A percentile compares a stretch with the other conserved stretches of the same genome.
phyloP scores from a whole-genome alignment of 257 asterid species.

The Plantago ovata region DNA sequence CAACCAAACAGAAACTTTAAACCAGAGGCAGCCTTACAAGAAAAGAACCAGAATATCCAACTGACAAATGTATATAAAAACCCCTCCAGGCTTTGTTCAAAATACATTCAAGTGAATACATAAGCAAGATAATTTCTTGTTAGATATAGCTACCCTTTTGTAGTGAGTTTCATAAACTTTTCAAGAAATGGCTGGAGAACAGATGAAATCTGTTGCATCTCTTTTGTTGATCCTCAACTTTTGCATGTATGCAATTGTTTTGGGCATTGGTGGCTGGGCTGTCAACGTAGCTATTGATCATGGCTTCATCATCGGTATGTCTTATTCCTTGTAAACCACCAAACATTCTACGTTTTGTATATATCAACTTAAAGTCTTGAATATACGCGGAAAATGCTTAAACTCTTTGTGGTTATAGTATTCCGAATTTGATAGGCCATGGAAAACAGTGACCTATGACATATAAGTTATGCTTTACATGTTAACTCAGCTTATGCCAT shows the following conservation, averaged over 20 bases:
- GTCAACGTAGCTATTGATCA: conserved; percentile 68
- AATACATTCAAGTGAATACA: background rate
- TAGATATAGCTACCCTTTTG: background rate
- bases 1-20: conserved; percentile 40
- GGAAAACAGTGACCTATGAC: no score
- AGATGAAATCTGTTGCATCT: conserved; percentile 53
- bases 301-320: conserved; percentile 72
- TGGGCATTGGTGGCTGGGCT: conserved; percentile 86
- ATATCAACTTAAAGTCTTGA: background rate
- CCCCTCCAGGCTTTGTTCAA: conserved; percentile 15
- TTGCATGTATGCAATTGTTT: conserved; percentile 69
- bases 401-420: no score
- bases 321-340: background rate
- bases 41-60: conserved; percentile 49
- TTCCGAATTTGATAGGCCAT: no score
- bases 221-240: conserved; percentile 73
- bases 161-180: background rate
- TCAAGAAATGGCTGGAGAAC: conserved; percentile 49
- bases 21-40: conserved; percentile 59
- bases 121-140: background rate
- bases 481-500: no score
- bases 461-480: no score
- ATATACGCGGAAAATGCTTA: background rate
- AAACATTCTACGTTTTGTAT: background rate
- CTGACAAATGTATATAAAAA: conserved; percentile 36